Percentiles rank a stretch among this genome's conserved stretches.
Conservation (phyloP, 208 protist species). For the Balamuthia mandrillaris region DNA sequence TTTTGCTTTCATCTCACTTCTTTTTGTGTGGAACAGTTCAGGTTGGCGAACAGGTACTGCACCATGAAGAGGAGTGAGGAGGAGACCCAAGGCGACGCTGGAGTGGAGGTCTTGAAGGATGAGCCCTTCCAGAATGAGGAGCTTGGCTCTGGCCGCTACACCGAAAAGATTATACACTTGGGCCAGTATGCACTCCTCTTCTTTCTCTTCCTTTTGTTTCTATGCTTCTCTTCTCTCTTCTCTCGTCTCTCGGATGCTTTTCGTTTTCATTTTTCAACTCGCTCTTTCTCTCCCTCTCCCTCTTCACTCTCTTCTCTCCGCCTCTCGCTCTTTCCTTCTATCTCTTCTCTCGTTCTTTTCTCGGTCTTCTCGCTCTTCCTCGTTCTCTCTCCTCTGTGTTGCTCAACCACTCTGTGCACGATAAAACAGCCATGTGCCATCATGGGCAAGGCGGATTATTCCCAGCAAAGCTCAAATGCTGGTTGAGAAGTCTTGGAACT, state of each 20-base stretch:
- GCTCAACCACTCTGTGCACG: neutral
- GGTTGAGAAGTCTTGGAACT: constrained; percentile 77
- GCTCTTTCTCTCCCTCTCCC: neutral
- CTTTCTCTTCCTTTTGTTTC: neutral
- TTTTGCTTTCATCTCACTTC: too few relatives aligned
- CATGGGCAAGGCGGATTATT: constrained; percentile 53
- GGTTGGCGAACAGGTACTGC: too few relatives aligned
- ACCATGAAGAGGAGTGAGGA: constrained; percentile 60
- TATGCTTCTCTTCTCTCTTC: neutral
- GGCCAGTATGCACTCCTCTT: constrained; percentile 14
- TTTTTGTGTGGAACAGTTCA: too few relatives aligned
- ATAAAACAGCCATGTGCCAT: constrained; percentile 50
- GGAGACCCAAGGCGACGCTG: constrained; percentile 63
- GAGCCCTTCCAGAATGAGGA: constrained; percentile 71
- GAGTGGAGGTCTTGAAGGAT: constrained; percentile 74
- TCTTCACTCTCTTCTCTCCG: too few relatives aligned
- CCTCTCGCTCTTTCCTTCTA: neutral
- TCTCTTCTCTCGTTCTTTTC: neutral
- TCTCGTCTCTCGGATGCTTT: constrained; percentile 28
- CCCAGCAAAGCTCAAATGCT: constrained; percentile 64
- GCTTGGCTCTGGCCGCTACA: constrained; percentile 72
- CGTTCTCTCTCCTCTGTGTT: too few relatives aligned
- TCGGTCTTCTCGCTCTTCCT: neutral
- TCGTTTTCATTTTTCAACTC: constrained; percentile 9
- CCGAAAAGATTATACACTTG: constrained; percentile 74